These are phyloP conservation scores for Eimeria praecox DNA, from an alignment of 169 alveolate species.

Conservation along the genomic window DNA sequence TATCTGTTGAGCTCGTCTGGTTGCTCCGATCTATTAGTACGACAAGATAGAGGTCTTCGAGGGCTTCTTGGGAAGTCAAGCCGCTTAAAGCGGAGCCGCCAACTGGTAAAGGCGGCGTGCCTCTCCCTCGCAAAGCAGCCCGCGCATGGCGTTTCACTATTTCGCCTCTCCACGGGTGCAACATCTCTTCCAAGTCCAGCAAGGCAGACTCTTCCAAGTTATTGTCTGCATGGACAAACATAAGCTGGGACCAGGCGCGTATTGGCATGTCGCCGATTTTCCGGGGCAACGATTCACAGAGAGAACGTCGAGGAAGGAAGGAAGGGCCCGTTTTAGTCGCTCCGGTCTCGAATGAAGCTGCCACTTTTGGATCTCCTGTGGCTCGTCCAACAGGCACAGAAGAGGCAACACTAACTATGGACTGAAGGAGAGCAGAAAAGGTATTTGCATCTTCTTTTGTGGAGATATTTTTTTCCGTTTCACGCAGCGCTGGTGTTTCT, in stretches of 20 bases:
- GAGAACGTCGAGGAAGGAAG: slow-evolving; percentile 60
- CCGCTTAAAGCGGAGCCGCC: slow-evolving; percentile 53
- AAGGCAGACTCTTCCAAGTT: slow-evolving; percentile 86
- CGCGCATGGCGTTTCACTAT: slow-evolving; percentile 52
- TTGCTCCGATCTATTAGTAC: slow-evolving; percentile 85
- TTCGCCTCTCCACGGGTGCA: slow-evolving; percentile 83
- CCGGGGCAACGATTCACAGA: slow-evolving; percentile 64
- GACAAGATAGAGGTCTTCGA: slow-evolving; percentile 84
- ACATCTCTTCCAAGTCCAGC: slow-evolving; percentile 85
- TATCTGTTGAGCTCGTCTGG: slow-evolving; percentile 22
- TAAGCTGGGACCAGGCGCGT: slow-evolving; percentile 84
- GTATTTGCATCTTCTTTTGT: not conserved
- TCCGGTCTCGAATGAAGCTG: not conserved
- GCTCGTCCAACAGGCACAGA: not conserved
- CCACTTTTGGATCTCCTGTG: not conserved
- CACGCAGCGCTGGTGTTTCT: not conserved
- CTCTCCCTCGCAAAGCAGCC: slow-evolving; percentile 65
- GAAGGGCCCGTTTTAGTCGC: slow-evolving; percentile 17
- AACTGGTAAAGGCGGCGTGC: slow-evolving; percentile 45
- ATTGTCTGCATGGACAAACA: slow-evolving; percentile 88
- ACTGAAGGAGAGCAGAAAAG: slow-evolving; percentile 7
- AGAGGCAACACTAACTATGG: slow-evolving; percentile 28
- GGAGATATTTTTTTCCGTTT: not conserved
- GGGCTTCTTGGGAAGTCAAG: slow-evolving; percentile 75
- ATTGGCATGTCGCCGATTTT: slow-evolving; percentile 31